phyloP scores from a whole-genome alignment of 352 stramenopile species.

The Pythium insidiosum region DNA sequence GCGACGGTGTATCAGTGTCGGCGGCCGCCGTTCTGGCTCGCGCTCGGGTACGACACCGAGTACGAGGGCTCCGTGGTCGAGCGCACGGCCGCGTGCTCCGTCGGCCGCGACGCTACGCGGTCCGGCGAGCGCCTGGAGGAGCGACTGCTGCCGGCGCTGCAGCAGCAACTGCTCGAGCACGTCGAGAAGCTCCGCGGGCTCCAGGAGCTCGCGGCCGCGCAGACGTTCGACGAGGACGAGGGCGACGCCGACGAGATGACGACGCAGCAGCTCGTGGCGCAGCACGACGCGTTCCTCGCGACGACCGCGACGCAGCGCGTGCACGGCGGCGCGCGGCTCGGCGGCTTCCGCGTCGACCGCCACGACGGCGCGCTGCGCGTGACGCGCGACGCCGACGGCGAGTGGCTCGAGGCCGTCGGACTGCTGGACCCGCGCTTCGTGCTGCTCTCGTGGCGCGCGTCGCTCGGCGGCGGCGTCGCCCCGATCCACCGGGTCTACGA shows the following conservation, averaged over 20 bases:
- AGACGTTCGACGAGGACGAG: background rate
- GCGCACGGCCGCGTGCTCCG: conserved; percentile 37
- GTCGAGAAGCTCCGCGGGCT: conserved; percentile 9
- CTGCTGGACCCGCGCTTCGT: conserved; percentile 26
- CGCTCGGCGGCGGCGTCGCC: conserved; percentile 3
- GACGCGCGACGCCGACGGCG: conserved; percentile 48
- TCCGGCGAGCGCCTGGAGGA: conserved; percentile 13
- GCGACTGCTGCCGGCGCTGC: conserved; percentile 37
- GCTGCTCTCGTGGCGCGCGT: conserved; percentile 10
- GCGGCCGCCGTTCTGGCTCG: conserved; percentile 39
- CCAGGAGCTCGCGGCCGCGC: background rate
- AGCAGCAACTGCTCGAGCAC: conserved; percentile 31
- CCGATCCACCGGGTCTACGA: conserved; percentile 37
- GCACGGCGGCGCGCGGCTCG: conserved; percentile 45
- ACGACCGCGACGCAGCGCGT: conserved; percentile 19
- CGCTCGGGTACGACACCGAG: conserved; percentile 43
- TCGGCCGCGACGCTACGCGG: background rate
- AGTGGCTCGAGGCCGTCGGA: conserved; percentile 59
- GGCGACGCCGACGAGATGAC: conserved; percentile 6
- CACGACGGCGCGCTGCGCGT: conserved; percentile 42
- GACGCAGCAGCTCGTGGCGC: conserved; percentile 9
- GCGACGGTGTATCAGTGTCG: conserved; percentile 21
- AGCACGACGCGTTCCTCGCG: background rate
- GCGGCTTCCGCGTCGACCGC: conserved; percentile 62
- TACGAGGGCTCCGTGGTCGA: conserved; percentile 44